These are phyloP conservation scores for Candida sanyaensis DNA, from an alignment of 1,139 yeast genomes.

Conservation along the genomic window DNA sequence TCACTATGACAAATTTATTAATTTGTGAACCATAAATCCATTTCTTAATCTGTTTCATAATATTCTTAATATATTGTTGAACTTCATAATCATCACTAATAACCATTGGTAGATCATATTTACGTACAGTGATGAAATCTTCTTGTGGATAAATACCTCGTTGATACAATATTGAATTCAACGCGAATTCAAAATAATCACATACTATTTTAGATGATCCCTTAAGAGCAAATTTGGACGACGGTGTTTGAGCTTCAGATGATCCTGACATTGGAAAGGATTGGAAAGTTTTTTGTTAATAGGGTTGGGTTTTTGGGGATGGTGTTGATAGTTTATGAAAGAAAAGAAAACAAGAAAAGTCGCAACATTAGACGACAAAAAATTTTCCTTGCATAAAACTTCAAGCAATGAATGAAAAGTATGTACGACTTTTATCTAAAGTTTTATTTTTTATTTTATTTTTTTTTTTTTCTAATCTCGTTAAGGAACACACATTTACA, in stretches of 20 bases:
- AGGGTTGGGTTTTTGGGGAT: background rate
- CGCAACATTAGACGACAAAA: background rate
- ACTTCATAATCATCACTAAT: conserved; percentile 79
- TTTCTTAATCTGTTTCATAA: conserved; percentile 73
- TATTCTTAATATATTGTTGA: conserved; percentile 63
- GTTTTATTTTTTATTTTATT: background rate
- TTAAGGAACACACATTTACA: background rate
- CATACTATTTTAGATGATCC: conserved; percentile 80
- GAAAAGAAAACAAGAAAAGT: background rate
- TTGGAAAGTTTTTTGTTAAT: background rate
- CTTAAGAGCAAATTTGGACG: conserved; percentile 56
- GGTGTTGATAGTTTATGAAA: background rate
- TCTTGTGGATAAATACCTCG: conserved; percentile 90
- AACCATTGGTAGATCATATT: conserved; percentile 78
- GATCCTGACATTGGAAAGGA: background rate
- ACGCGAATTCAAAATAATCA: conserved; percentile 82
- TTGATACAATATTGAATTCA: conserved; percentile 81
- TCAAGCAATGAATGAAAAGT: background rate
- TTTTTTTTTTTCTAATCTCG: no score
- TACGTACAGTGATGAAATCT: conserved; percentile 76
- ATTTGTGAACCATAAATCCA: conserved; percentile 81
- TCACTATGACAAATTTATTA: conserved; percentile 68
- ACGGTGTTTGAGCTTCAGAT: background rate
- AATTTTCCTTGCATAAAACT: background rate
- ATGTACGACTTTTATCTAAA: background rate